These are phyloP conservation scores for Coemansia sp. DNA, from an alignment of 192 early-diverging fungal genomes.

Conservation along the genomic window DNA sequence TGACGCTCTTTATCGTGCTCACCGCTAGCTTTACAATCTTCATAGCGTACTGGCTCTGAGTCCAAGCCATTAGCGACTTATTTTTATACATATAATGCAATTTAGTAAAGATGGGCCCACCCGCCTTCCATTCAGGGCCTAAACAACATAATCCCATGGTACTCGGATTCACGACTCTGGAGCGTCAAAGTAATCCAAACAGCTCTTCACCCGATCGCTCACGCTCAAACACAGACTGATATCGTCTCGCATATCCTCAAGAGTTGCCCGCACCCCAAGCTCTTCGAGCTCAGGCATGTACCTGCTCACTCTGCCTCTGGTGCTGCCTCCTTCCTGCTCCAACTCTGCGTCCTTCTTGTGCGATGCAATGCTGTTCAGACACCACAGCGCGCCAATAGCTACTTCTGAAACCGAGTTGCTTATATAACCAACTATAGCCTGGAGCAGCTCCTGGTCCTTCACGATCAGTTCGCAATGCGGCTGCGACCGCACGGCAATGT, in stretches of 20 bases:
- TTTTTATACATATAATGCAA: not conserved
- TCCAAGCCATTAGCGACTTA: not conserved
- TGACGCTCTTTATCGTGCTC: constrained; percentile 39
- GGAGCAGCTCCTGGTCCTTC: constrained; percentile 20
- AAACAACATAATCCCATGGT: too few species aligned
- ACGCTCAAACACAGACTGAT: constrained; percentile 27
- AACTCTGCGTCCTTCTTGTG: constrained; percentile 6
- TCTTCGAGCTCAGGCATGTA: constrained; percentile 15
- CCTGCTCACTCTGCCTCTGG: not conserved
- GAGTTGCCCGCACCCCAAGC: constrained; percentile 18
- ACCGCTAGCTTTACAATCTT: constrained; percentile 12
- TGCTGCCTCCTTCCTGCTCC: constrained; percentile 6
- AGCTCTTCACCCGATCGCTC: constrained; percentile 48
- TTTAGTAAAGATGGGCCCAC: too few species aligned
- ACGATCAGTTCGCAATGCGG: constrained; percentile 23
- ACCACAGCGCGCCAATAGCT: constrained; percentile 49
- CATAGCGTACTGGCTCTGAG: constrained; percentile 7
- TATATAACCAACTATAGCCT: constrained; percentile 15
- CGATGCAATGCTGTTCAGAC: constrained; percentile 43
- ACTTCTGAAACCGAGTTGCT: constrained; percentile 24
- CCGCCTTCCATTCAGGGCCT: too few species aligned
- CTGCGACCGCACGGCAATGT: constrained; percentile 32
- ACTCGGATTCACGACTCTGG: not conserved
- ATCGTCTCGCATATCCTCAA: constrained; percentile 26
- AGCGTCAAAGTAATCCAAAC: constrained; percentile 29